phyloP scores from a whole-genome alignment of 2,329 filamentous ascomycete species.

The Knoxdaviesia proteae region DNA sequence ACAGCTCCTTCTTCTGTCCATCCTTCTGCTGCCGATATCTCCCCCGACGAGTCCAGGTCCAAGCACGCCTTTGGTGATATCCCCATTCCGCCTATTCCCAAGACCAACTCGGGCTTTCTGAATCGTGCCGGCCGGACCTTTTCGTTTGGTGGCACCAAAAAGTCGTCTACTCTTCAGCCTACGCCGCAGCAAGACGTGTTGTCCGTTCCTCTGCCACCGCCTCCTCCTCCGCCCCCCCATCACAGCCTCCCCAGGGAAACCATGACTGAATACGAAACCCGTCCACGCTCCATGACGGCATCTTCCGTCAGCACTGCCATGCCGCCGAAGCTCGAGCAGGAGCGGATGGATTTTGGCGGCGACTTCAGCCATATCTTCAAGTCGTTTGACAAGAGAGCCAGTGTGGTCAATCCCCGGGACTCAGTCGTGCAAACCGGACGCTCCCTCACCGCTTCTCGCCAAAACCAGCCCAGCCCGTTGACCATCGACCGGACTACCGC shows the following conservation, averaged over 20 bases:
- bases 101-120: slow-evolving; percentile 29
- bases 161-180: slow-evolving; percentile 14
- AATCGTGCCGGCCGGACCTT: slow-evolving; percentile 36
- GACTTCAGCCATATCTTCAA: slow-evolving; percentile 36
- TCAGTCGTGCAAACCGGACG: slow-evolving; percentile 13
- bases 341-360: slow-evolving; percentile 30
- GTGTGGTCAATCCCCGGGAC: slow-evolving; percentile 15
- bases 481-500: slow-evolving; percentile 23
- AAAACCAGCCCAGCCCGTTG: slow-evolving; percentile 20
- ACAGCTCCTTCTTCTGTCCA: slow-evolving; percentile 37
- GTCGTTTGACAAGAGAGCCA: slow-evolving; percentile 32
- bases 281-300: slow-evolving; percentile 21
- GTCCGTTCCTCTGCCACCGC: slow-evolving; percentile 10
- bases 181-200: slow-evolving; percentile 12
- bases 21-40: slow-evolving; percentile 4
- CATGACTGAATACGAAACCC: no score
- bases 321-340: slow-evolving; percentile 16
- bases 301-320: slow-evolving; percentile 34
- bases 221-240: slow-evolving; percentile 14
- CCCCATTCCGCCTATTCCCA: slow-evolving; percentile 21
- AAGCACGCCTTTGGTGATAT: slow-evolving; percentile 19
- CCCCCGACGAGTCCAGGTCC: slow-evolving; percentile 1
- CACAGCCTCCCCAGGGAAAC: no score
- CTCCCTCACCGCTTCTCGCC: slow-evolving; percentile 23
- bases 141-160: slow-evolving; percentile 37